Base-by-base conservation (phyloP, 2,329 filamentous ascomycete species). In the Aspergillus aculeatinus region DNA sequence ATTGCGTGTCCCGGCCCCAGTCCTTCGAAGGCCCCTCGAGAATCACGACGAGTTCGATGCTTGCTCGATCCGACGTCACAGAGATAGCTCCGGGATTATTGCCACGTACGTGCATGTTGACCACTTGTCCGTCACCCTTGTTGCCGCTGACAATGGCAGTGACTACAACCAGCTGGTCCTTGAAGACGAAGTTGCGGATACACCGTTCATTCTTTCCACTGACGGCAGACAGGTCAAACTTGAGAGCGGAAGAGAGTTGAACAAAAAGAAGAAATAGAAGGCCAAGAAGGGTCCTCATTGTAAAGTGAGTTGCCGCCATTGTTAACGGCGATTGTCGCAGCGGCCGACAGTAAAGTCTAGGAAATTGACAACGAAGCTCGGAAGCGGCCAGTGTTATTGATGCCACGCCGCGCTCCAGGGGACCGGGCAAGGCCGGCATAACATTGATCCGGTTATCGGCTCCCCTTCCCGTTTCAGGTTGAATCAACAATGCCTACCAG, bases 91-190 rank as follows among this genome's bases (percentile, higher is more conserved):
- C 7, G 19, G 29, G 19, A 7, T 29, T 42, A 25, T 33, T 52
- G 10, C 16, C 44, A 73, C 71, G 65, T 82, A 97, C 94, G 79
- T 96, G 89, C 84, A 99, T 95, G 77, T 98, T 96, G 65, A 98
- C 87, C 69, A 86, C 81, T 87, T 96, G 93, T 56, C 95, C 95
- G 82, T 99, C 95, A 60, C 92, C 94, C 79, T 89, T 91, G 67
- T 81, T 81, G n/a, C 95, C 95, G 74, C 89, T 87, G 59, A 96
- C 84, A 61, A 87, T 96, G 58, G 93, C 91, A 59, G 94, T 98
- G 56, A 99, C 94, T 35, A 98, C 94, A 48, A 99, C 95, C 66
- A 99, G 82, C 65, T 95, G 96, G 74, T 97, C 92, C 79, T 87
- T 90, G 63, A 87, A 85, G 67, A 97, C 93, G 77, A 97, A 99